Evolutionary conservation across 2,329 filamentous ascomycete species (phyloP).

Genomic region (Septoria linicola): DNA sequence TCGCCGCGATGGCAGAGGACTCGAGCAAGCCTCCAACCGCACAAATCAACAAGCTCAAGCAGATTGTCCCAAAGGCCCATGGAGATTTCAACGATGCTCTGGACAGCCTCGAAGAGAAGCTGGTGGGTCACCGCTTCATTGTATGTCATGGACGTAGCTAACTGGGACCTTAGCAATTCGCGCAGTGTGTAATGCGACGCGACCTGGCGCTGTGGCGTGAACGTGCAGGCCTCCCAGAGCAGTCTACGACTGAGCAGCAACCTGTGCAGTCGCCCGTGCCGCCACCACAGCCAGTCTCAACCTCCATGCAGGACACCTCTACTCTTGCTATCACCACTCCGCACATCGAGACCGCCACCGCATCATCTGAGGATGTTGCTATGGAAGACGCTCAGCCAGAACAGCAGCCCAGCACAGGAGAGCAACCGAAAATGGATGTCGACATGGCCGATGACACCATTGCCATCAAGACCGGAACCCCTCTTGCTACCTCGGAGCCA

Average conservation of each 20-base stretch:
- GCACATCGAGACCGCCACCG: conserved; percentile 1
- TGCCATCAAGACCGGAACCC: not conserved
- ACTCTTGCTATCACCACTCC: not conserved
- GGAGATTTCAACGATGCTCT: conserved; percentile 51
- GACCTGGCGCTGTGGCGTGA: conserved; percentile 37
- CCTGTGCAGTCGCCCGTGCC: not conserved
- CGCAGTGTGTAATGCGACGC: conserved; percentile 37
- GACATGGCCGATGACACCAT: not conserved
- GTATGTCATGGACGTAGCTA: not conserved
- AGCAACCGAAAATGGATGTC: not conserved
- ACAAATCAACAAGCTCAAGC: conserved; percentile 38
- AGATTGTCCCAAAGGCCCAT: conserved; percentile 42
- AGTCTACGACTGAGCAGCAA: not conserved
- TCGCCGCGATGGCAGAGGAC: conserved; percentile 42
- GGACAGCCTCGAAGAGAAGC: conserved; percentile 51
- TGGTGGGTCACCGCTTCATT: conserved; percentile 32
- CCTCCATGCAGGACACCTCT: not conserved
- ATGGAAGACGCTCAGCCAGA: conserved; percentile 15
- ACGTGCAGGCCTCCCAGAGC: conserved; percentile 7
- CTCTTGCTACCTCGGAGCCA: not conserved
- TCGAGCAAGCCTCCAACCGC: conserved; percentile 32
- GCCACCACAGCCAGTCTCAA: too few species aligned
- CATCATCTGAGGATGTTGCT: conserved; percentile 9
- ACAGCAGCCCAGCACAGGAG: conserved; percentile 5
- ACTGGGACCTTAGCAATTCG: conserved; percentile 31